These are phyloP conservation scores for Diaporthe citri DNA, from an alignment of 2,329 filamentous ascomycete species.

Conservation along the genomic window DNA sequence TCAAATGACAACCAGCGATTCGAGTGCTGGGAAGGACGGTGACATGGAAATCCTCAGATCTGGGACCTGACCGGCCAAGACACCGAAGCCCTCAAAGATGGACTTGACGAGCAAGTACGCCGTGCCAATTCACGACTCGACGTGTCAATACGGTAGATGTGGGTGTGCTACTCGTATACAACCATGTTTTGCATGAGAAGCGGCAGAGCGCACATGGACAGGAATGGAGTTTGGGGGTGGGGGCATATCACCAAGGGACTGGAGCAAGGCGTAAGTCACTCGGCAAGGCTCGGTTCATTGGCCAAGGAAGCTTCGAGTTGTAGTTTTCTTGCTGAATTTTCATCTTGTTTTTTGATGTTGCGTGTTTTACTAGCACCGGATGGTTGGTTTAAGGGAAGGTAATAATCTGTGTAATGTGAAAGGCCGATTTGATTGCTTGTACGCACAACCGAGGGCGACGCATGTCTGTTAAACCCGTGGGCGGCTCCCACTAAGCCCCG, in stretches of 20 bases:
- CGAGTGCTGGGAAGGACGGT: neutral
- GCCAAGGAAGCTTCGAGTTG: neutral
- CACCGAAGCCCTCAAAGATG: neutral
- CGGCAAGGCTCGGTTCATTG: neutral
- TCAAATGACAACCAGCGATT: neutral
- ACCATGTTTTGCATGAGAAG: neutral
- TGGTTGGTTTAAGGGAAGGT: neutral
- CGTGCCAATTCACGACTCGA: neutral
- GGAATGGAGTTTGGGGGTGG: neutral
- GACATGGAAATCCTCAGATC: neutral
- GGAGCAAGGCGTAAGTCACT: neutral
- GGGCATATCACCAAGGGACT: neutral
- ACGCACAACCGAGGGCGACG: neutral
- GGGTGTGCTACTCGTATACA: neutral
- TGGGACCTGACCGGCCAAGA: neutral
- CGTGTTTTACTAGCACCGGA: neutral
- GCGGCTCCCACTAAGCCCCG: neutral
- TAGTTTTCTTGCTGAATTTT: neutral
- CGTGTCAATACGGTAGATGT: neutral
- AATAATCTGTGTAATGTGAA: neutral
- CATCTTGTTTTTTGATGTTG: neutral
- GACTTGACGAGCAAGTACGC: neutral
- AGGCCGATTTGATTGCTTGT: neutral
- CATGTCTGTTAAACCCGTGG: neutral
- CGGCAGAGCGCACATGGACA: too few relatives aligned